Conservation (phyloP, 345 rosid species). For the Arabidopsis suecica region DNA sequence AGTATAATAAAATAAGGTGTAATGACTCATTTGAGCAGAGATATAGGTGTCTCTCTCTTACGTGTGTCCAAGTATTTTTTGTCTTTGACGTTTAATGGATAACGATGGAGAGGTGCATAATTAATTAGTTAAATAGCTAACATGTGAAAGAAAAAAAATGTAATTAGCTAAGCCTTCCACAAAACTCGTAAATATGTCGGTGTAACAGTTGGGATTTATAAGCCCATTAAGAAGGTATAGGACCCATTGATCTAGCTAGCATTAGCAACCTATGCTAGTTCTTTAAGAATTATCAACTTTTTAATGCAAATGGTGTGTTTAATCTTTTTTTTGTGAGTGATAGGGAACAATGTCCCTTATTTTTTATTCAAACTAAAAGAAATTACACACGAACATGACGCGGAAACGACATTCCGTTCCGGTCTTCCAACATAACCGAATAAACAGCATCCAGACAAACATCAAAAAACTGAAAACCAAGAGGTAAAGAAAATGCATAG, state of each 20-base stretch:
- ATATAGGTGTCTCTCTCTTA: constrained; percentile 13
- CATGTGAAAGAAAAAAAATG: neutral
- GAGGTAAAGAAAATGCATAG: too few species aligned
- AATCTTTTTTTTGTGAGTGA: too few species aligned
- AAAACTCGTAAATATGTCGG: constrained; percentile 21
- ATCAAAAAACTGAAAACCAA: too few species aligned
- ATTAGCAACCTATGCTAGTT: neutral
- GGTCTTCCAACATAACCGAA: too few species aligned
- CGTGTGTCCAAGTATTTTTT: constrained; percentile 39
- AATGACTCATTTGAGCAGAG: constrained; percentile 26
- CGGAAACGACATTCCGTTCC: too few species aligned
- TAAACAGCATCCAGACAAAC: too few species aligned
- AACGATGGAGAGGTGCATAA: constrained; percentile 47
- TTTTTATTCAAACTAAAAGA: too few species aligned
- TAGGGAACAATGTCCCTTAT: too few species aligned
- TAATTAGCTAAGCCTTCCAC: constrained; percentile 34
- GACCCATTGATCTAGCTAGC: neutral
- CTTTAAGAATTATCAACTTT: neutral
- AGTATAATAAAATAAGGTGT: constrained; percentile 3
- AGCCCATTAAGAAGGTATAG: neutral
- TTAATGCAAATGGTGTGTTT: neutral
- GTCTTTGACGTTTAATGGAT: constrained; percentile 44
- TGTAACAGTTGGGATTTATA: neutral
- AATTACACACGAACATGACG: too few species aligned
- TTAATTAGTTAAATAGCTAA: neutral